phyloP scores from a whole-genome alignment of 805 yeast species.

The Ogataea degrootiae region DNA sequence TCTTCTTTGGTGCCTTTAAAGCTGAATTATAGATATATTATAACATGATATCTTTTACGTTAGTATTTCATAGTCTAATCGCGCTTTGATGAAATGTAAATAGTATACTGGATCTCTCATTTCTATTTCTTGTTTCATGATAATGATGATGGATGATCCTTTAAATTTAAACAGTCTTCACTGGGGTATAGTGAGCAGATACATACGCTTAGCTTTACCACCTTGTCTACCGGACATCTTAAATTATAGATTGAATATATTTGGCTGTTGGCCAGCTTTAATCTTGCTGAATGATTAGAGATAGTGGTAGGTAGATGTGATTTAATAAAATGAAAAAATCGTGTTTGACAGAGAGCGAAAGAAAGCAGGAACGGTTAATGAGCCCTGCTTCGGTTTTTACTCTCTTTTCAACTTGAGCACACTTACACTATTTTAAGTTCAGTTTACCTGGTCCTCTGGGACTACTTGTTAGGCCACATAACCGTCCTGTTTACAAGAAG shows the following conservation, averaged over 20 bases:
- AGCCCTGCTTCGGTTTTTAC: too few species aligned
- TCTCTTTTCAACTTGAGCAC: too few species aligned
- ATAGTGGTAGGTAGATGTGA: too few species aligned
- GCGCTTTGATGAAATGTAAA: too few species aligned
- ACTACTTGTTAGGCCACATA: too few species aligned
- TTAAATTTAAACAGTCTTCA: not conserved
- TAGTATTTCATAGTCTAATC: constrained; percentile 1
- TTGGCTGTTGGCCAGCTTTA: not conserved
- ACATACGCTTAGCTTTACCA: constrained; percentile 86
- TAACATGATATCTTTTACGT: constrained; percentile 1
- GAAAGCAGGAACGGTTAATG: too few species aligned
- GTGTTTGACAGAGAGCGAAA: too few species aligned
- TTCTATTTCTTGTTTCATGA: not conserved
- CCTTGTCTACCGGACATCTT: constrained; percentile 95
- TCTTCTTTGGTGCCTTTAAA: constrained; percentile 79
- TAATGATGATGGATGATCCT: not conserved
- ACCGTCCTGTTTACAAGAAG: too few species aligned
- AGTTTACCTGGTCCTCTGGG: too few species aligned
- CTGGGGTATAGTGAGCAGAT: not conserved
- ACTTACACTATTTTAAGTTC: too few species aligned
- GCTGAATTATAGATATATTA: constrained; percentile 26
- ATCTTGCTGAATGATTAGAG: not conserved
- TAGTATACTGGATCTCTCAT: too few species aligned
- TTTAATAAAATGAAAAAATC: too few species aligned
- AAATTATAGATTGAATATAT: not conserved